Evolutionary conservation across 352 stramenopile genomes (phyloP).

Genomic region (Aphanomyces cochlioides): DNA sequence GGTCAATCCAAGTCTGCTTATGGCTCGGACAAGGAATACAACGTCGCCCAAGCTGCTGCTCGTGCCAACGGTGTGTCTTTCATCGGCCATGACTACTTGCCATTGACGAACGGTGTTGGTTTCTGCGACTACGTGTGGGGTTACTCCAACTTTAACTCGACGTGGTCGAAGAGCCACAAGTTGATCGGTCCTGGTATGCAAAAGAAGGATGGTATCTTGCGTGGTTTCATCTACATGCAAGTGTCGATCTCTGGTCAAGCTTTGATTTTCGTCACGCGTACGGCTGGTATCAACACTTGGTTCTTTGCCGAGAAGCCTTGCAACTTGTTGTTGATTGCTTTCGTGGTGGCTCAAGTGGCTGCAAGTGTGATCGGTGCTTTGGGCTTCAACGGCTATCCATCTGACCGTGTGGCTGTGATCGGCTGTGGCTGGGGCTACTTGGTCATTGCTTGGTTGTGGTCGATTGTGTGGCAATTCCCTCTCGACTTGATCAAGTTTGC

Average conservation of each 20-base stretch:
- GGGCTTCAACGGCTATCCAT: conserved; percentile 63
- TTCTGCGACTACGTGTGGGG: conserved; percentile 68
- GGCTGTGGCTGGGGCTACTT: conserved; percentile 60
- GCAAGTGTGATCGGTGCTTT: conserved; percentile 63
- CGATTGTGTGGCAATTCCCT: conserved; percentile 67
- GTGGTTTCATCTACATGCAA: conserved; percentile 64
- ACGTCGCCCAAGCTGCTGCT: conserved; percentile 36
- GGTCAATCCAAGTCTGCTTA: background rate
- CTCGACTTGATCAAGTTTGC: conserved; percentile 70
- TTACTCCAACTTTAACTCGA: conserved; percentile 68
- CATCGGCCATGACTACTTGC: conserved; percentile 55
- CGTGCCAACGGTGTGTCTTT: conserved; percentile 48
- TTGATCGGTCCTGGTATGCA: conserved; percentile 58
- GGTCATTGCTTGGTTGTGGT: conserved; percentile 62
- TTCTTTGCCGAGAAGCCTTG: conserved; percentile 66
- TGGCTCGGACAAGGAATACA: background rate
- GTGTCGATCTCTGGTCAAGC: conserved; percentile 72
- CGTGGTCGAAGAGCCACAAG: conserved; percentile 59
- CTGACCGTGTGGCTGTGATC: conserved; percentile 59
- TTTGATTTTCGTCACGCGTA: conserved; percentile 72
- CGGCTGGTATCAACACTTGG: conserved; percentile 69
- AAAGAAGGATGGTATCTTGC: conserved; percentile 64
- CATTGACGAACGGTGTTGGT: conserved; percentile 56
- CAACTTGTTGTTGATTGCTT: conserved; percentile 59
- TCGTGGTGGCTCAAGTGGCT: conserved; percentile 64